Percentiles rank a stretch among this genome's conserved stretches.
Evolutionary conservation across 306 rosid genomes (phyloP).

Genomic region (Castanea crenata): DNA sequence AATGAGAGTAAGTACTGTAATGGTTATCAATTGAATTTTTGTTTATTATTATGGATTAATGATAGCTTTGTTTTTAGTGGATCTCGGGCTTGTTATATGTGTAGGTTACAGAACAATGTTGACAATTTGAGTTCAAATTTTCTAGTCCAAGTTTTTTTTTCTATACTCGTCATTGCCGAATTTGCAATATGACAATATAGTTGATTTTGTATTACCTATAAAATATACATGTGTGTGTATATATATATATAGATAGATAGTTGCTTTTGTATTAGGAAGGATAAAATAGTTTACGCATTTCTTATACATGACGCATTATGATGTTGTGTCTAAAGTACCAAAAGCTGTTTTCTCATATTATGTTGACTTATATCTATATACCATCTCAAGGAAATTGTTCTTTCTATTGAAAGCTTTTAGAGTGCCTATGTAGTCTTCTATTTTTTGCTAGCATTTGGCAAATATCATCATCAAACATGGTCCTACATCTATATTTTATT

Average conservation of each 20-base stretch:
- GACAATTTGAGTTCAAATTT: neutral
- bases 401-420: neutral
- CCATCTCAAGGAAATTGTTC: neutral
- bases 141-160: neutral
- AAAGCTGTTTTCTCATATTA: neutral
- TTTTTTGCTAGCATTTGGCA: neutral
- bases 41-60: neutral
- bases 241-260: no score
- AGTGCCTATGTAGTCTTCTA: no score
- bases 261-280: neutral
- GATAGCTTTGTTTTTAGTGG: conserved; percentile 1
- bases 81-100: conserved; percentile 1
- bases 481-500: neutral
- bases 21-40: neutral
- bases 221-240: no score
- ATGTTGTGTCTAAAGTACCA: neutral
- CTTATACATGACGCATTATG: neutral
- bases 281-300: neutral
- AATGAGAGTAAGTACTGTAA: neutral
- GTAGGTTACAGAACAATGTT: neutral
- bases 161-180: neutral
- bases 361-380: neutral
- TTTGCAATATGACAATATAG: neutral
- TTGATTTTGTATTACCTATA: no score
- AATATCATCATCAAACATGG: neutral